A percentile compares a stretch with the other conserved stretches of the same genome.
phyloP scores from a whole-genome alignment of 768 basidiomycete species.

The Daedaleopsis nitida region DNA sequence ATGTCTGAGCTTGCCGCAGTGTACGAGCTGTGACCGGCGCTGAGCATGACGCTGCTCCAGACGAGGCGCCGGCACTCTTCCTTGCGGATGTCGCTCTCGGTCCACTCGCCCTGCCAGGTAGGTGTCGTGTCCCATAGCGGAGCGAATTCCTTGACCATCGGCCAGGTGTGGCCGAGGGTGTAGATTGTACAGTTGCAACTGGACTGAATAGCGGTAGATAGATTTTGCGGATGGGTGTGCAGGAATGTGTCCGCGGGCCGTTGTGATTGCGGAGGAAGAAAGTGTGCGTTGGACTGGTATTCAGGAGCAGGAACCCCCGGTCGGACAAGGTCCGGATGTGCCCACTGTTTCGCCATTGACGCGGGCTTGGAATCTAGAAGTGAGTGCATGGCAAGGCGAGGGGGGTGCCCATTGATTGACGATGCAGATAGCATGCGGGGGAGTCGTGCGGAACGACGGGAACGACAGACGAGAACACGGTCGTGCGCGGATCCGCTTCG shows the following conservation, averaged over 20 bases:
- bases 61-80: conserved; percentile 74
- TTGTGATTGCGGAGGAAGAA: neutral
- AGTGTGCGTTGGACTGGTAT: neutral
- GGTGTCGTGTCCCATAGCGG: conserved; percentile 68
- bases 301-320: neutral
- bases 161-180: conserved; percentile 55
- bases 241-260: neutral
- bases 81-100: conserved; percentile 59
- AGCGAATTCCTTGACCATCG: conserved; percentile 50
- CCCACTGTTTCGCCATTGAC: neutral
- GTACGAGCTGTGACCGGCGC: conserved; percentile 67
- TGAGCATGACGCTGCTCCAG: conserved; percentile 69
- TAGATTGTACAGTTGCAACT: conserved; percentile 36
- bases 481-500: conserved; percentile 47
- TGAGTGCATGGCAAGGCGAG: neutral
- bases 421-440: neutral
- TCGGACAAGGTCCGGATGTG: neutral
- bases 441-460: conserved; percentile 14
- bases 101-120: conserved; percentile 55
- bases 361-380: neutral
- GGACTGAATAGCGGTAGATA: neutral
- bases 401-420: neutral
- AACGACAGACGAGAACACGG: conserved; percentile 16
- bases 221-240: neutral
- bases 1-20: conserved; percentile 43